phyloP scores from a whole-genome alignment of 1,139 yeast genomes.

The Geotrichum phurueaensis region DNA sequence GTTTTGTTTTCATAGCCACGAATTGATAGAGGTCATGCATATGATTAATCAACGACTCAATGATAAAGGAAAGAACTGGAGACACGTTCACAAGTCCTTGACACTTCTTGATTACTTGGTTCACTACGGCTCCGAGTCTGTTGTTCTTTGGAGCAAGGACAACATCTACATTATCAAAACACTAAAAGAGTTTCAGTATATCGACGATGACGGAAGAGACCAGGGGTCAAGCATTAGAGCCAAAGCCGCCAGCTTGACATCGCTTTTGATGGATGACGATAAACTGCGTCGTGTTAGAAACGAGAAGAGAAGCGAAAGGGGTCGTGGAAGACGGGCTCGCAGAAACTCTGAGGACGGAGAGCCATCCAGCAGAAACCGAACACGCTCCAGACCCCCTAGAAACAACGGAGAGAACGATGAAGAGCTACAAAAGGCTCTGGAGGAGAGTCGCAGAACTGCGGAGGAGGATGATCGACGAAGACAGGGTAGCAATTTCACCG shows the following conservation, averaged over 20 bases:
- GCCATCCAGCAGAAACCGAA: conserved; percentile 20
- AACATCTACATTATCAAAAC: conserved; percentile 87
- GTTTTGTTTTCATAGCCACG: conserved; percentile 35
- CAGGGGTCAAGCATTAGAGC: conserved; percentile 86
- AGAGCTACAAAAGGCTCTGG: conserved; percentile 79
- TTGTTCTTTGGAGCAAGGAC: conserved; percentile 91
- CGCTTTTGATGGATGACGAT: conserved; percentile 76
- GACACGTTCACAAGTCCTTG: conserved; percentile 82
- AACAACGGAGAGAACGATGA: conserved; percentile 56
- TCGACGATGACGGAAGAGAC: conserved; percentile 77
- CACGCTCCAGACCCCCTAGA: conserved; percentile 13
- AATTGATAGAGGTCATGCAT: conserved; percentile 88
- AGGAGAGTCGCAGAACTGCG: conserved; percentile 75
- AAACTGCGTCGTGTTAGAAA: conserved; percentile 69
- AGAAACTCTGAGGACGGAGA: conserved; percentile 2
- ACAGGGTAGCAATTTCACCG: conserved; percentile 29
- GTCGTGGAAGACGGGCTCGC: conserved; percentile 16
- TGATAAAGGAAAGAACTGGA: conserved; percentile 97
- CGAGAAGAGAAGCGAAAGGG: conserved; percentile 35
- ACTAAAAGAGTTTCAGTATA: conserved; percentile 80
- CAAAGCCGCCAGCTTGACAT: conserved; percentile 85
- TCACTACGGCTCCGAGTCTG: conserved; percentile 82
- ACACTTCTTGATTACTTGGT: conserved; percentile 85
- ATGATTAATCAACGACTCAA: conserved; percentile 90
- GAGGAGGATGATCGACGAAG: conserved; percentile 73